Base-by-base conservation (phyloP, 345 rosid species). In the Geranium rotundifolium region DNA sequence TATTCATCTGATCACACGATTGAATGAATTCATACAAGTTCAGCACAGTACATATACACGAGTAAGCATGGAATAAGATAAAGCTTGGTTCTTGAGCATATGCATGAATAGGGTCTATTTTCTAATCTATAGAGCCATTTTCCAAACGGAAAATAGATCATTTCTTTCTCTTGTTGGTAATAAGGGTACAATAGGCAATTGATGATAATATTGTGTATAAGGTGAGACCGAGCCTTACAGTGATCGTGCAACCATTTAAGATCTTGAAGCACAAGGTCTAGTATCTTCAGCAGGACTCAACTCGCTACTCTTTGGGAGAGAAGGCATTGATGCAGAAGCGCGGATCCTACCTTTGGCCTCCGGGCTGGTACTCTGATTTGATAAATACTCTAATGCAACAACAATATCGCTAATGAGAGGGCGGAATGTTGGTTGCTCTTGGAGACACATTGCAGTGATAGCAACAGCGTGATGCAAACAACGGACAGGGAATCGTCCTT, bases 401-500 rank as follows among this genome's bases (percentile, higher is more conserved):
- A 90, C 95, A 4, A 93, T 82, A 72, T 90, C 99, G 29, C 82
- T 72, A 46, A 93, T 86, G 29, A 86, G 79, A 14, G 97, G 97
- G 55, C 97, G 90, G 63, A 83, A 88, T 66, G 73, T 78, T 10
- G 99, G 96, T 77, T 93, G 95, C 74, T 93, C 99, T 30, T 86
- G 83, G 14, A 93, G 84, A 75, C 99, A 90, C 99, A 93, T 90
- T 19, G 91, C 86, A 0, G 95, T 79, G 5, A 93, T 76, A 20
- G 97, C 99, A 58, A 90, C 74, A 17, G 96, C 91, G 34, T 93
- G 88, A 80, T 90, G 89, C 70, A 93, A 75, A 77, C 97, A 88
- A 13, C 95, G 82, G 10, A 82, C 83, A 52, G 97, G 87, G 61
- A 75, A 90, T 17, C 66, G 66, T 29, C 97, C 97, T 67, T 76